These are phyloP conservation scores for Globisporangium ultimum DNA, from an alignment of 352 stramenopile species.

Conservation along the genomic window DNA sequence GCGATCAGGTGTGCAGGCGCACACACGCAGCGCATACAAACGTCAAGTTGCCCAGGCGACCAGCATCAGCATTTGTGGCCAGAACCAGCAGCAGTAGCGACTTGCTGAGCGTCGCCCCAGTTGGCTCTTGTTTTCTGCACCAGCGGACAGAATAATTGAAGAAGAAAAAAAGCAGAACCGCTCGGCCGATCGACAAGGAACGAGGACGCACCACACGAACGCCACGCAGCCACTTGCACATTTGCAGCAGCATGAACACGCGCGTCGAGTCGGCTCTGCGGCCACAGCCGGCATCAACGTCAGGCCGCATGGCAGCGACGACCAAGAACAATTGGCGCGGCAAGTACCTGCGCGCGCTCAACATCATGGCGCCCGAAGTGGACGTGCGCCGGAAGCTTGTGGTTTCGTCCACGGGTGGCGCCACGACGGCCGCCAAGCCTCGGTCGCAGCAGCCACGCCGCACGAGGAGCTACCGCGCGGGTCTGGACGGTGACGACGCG, in stretches of 20 bases:
- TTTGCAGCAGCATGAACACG: background rate
- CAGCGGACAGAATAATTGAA: too few species aligned
- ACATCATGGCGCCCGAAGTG: constrained; percentile 57
- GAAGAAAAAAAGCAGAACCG: too few species aligned
- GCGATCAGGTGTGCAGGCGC: too few species aligned
- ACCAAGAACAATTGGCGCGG: constrained; percentile 62
- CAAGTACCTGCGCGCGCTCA: constrained; percentile 76
- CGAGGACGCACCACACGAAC: too few species aligned
- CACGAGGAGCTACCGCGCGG: constrained; percentile 3
- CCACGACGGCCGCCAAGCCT: constrained; percentile 1
- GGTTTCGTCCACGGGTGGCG: background rate
- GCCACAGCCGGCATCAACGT: background rate
- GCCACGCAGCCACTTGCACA: too few species aligned
- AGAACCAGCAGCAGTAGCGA: too few species aligned
- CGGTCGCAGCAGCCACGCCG: constrained; percentile 25
- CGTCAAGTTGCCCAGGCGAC: too few species aligned
- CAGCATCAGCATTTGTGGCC: too few species aligned
- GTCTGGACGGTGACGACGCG: constrained; percentile 13
- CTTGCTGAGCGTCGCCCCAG: too few species aligned
- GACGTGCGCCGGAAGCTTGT: constrained; percentile 9
- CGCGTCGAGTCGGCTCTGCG: background rate
- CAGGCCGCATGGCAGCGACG: background rate
- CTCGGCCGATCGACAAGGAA: too few species aligned
- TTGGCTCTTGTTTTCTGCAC: too few species aligned
- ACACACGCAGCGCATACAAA: too few species aligned